These are phyloP conservation scores for Syncephalastrum sp. DNA, from an alignment of 371 early-diverging fungal genomes.

Conservation along the genomic window DNA sequence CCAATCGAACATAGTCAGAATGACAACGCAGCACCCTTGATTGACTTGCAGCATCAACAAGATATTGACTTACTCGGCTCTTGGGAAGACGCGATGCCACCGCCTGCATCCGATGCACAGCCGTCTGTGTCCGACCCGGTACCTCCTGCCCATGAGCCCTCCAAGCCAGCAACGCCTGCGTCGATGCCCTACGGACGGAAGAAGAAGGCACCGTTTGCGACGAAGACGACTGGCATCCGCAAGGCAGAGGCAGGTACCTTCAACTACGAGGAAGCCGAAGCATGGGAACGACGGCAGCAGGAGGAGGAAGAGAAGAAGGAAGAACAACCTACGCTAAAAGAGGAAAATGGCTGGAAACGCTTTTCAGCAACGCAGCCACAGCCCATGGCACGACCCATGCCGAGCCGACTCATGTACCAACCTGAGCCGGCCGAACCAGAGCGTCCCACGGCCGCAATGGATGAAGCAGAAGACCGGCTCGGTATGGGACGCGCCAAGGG, in stretches of 20 bases:
- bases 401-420: background rate
- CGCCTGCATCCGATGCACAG: background rate
- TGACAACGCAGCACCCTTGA: background rate
- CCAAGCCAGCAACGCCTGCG: background rate
- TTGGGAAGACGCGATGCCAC: background rate
- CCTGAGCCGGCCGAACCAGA: too few relatives aligned
- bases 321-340: background rate
- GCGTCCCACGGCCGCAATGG: too few relatives aligned
- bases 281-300: conserved; percentile 72
- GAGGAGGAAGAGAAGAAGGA: conserved; percentile 52
- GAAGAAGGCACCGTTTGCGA: conserved; percentile 3
- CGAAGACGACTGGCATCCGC: conserved; percentile 11
- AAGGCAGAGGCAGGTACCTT: conserved; percentile 18
- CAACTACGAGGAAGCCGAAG: conserved; percentile 86
- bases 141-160: background rate
- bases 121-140: background rate
- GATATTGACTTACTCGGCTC: conserved; percentile 3
- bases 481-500: conserved; percentile 55
- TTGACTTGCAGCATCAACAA: conserved; percentile 1
- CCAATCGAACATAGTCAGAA: background rate
- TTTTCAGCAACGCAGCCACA: background rate
- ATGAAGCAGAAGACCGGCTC: conserved; percentile 30
- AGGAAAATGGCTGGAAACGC: background rate
- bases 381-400: background rate
- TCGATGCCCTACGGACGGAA: conserved; percentile 1